These are phyloP conservation scores for Penicillium psychrosexuale DNA, from an alignment of 2,329 filamentous ascomycete genomes.

Conservation along the genomic window DNA sequence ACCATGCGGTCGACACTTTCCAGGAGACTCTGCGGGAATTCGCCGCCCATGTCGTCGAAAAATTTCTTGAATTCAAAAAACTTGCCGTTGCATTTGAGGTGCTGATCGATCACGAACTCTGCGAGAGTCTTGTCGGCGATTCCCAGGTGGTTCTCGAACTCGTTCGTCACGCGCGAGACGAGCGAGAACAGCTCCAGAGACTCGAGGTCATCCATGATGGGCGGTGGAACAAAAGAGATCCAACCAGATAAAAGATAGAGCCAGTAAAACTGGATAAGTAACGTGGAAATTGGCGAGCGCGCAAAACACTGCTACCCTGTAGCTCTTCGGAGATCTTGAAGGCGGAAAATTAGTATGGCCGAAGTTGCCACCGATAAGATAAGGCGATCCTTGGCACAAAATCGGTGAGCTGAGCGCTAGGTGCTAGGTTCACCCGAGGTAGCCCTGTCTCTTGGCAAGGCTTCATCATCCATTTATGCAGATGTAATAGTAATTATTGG, in stretches of 20 bases:
- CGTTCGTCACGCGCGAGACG: slow-evolving; percentile 89
- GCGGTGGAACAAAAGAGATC: slow-evolving; percentile 2
- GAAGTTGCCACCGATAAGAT: slow-evolving; percentile 35
- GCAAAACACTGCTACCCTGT: slow-evolving; percentile 21
- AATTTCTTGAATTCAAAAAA: slow-evolving; percentile 71
- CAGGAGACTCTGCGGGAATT: slow-evolving; percentile 79
- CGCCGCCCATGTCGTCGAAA: slow-evolving; percentile 73
- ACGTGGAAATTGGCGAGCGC: slow-evolving; percentile 18
- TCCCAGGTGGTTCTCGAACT: slow-evolving; percentile 90
- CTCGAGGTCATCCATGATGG: slow-evolving; percentile 79
- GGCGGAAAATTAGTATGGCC: slow-evolving; percentile 40
- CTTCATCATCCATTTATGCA: too few species aligned
- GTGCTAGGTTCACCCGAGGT: too few species aligned
- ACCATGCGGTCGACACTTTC: slow-evolving; percentile 90
- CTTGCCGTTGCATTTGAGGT: slow-evolving; percentile 65
- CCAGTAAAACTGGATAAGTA: neutral
- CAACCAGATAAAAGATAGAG: neutral
- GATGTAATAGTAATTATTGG: neutral
- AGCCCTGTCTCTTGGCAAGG: too few species aligned
- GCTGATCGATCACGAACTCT: slow-evolving; percentile 92
- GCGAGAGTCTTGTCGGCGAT: slow-evolving; percentile 91
- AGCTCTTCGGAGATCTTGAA: slow-evolving; percentile 10
- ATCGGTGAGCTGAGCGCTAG: too few species aligned
- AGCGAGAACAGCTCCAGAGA: slow-evolving; percentile 90
- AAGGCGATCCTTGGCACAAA: neutral